These are phyloP conservation scores for Orbilia blumenaviensis DNA, from an alignment of 2,329 filamentous ascomycete genomes.

Conservation along the genomic window DNA sequence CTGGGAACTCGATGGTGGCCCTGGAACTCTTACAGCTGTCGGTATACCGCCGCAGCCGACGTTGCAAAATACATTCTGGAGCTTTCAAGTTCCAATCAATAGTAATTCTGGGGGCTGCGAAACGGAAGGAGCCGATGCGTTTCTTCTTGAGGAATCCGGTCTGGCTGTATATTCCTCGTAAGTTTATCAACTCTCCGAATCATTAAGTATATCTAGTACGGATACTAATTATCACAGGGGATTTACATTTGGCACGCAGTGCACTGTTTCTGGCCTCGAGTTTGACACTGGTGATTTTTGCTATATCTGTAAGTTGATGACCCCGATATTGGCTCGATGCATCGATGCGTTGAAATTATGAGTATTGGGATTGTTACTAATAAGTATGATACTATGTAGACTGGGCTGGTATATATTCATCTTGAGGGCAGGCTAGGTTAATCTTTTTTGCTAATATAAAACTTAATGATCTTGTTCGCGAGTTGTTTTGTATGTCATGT, in stretches of 20 bases:
- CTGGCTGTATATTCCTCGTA: constrained; percentile 20
- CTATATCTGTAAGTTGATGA: constrained; percentile 27
- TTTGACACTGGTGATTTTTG: constrained; percentile 4
- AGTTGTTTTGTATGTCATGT: no score
- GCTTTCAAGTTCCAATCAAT: background rate
- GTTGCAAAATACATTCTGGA: background rate
- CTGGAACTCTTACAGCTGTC: background rate
- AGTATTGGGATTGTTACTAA: background rate
- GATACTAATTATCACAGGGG: background rate
- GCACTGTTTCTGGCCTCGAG: background rate
- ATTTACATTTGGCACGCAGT: background rate
- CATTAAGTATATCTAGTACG: no score
- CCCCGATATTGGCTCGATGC: background rate
- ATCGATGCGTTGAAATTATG: background rate
- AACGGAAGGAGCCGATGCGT: background rate
- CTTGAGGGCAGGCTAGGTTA: background rate
- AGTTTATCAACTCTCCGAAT: background rate
- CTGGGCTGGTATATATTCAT: background rate
- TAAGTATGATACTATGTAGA: background rate
- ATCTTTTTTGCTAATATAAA: background rate
- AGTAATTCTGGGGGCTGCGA: background rate
- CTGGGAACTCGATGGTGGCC: constrained; percentile 1
- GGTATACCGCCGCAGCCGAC: background rate
- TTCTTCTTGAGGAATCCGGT: background rate
- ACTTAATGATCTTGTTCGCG: no score